phyloP scores from a whole-genome alignment of 208 protist genomes.

The Zelonia costaricensis region DNA sequence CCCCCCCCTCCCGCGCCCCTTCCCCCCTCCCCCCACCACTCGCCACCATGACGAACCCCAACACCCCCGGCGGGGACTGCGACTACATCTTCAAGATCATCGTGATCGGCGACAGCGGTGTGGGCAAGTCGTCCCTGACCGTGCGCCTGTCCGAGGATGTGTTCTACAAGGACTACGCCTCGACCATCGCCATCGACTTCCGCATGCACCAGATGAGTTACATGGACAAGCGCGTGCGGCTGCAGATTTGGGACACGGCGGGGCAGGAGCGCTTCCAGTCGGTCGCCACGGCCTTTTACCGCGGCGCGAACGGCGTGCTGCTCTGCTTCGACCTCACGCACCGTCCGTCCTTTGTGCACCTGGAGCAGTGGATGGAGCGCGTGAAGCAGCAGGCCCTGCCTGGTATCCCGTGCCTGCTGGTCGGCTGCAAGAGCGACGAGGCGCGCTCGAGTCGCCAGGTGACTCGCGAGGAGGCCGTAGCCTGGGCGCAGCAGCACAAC shows the following conservation, averaged over 20 bases:
- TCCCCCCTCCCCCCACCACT: background rate
- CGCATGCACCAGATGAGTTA: conserved; percentile 91
- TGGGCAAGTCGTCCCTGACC: conserved; percentile 91
- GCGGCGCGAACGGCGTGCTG: conserved; percentile 93
- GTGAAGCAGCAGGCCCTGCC: conserved; percentile 91
- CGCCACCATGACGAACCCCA: conserved; percentile 20
- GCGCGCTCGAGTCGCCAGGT: conserved; percentile 84
- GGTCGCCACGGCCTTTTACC: conserved; percentile 93
- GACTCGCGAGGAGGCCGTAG: conserved; percentile 80
- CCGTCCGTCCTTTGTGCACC: conserved; percentile 94
- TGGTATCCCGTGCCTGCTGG: conserved; percentile 94
- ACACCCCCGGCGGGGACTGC: conserved; percentile 78
- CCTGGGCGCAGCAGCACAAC: conserved; percentile 81
- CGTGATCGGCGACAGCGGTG: conserved; percentile 92
- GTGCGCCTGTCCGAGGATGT: conserved; percentile 93
- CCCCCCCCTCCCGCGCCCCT: background rate
- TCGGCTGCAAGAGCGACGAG: conserved; percentile 97
- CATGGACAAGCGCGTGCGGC: conserved; percentile 89
- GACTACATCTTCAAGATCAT: conserved; percentile 97
- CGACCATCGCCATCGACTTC: conserved; percentile 92
- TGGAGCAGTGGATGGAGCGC: conserved; percentile 98
- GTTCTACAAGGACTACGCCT: conserved; percentile 90
- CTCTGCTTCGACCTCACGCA: conserved; percentile 98
- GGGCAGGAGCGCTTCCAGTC: conserved; percentile 93
- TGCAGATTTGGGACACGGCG: conserved; percentile 94